phyloP scores from a whole-genome alignment of 441 rosid species.

The Pelargonium fulgidum region DNA sequence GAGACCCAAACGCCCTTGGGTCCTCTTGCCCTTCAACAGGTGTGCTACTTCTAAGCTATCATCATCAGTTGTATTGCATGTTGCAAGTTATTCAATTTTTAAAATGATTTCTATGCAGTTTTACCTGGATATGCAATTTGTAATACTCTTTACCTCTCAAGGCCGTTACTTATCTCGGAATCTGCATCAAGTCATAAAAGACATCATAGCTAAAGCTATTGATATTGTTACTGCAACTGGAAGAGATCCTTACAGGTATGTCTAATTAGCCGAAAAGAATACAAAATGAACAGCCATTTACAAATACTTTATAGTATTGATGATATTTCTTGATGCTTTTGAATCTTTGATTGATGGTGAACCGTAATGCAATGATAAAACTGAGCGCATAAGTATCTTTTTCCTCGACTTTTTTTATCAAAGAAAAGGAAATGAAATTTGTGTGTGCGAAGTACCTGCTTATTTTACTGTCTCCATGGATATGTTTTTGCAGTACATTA shows the following conservation, averaged over 20 bases:
- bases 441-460: background rate
- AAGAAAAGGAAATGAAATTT: background rate
- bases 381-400: too few species aligned
- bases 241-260: constrained; percentile 84
- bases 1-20: constrained; percentile 88
- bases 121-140: constrained; percentile 94
- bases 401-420: background rate
- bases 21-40: constrained; percentile 90
- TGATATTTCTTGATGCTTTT: too few species aligned
- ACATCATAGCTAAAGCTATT: constrained; percentile 75
- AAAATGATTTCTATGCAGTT: constrained; percentile 43
- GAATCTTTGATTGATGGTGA: too few species aligned
- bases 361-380: too few species aligned
- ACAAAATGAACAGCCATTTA: background rate
- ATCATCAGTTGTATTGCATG: background rate
- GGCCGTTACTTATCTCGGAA: constrained; percentile 96
- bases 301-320: background rate
- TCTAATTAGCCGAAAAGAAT: background rate
- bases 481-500: constrained; percentile 44
- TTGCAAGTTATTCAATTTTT: background rate
- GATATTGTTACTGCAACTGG: constrained; percentile 81
- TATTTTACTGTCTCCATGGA: too few species aligned
- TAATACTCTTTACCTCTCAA: constrained; percentile 86
- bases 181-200: constrained; percentile 79
- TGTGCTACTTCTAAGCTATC: constrained; percentile 19